Evolutionary conservation across 1,139 yeast species (phyloP).

Genomic region (Geotrichum citri-aurantii): DNA sequence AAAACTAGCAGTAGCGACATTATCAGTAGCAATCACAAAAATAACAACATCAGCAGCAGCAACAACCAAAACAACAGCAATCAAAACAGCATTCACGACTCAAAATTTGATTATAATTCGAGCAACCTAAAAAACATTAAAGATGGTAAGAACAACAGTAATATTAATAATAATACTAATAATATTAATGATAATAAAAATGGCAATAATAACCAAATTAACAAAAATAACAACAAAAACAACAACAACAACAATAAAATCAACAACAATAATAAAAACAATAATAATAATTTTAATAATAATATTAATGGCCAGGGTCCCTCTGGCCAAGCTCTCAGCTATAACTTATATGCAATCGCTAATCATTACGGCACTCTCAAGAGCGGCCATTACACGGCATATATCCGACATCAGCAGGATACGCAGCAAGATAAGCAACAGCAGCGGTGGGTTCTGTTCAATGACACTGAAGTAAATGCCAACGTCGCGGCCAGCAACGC

Average conservation of each 20-base stretch:
- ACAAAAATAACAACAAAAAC: too few species aligned
- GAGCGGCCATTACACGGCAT: constrained; percentile 90
- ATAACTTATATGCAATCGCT: constrained; percentile 75
- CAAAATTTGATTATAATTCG: too few species aligned
- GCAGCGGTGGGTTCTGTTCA: constrained; percentile 69
- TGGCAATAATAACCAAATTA: background rate
- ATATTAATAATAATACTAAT: background rate
- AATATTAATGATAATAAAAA: background rate
- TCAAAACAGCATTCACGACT: too few species aligned
- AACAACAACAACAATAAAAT: background rate
- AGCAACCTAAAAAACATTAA: too few species aligned
- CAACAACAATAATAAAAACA: background rate
- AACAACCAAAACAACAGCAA: too few species aligned
- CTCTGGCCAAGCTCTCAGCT: constrained; percentile 51
- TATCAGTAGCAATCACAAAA: background rate
- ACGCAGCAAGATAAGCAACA: too few species aligned
- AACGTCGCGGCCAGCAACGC: constrained; percentile 42
- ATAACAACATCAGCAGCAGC: background rate
- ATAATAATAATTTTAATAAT: background rate
- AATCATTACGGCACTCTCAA: constrained; percentile 76
- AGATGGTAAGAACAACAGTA: background rate
- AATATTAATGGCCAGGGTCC: constrained; percentile 62
- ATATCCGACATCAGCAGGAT: constrained; percentile 43
- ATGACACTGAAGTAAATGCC: constrained; percentile 55
- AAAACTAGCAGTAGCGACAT: background rate